Percentiles rank a stretch among this genome's conserved stretches.
These are phyloP conservation scores for Ilyonectria destructans DNA, from an alignment of 2,329 filamentous ascomycete genomes.

Conservation along the genomic window DNA sequence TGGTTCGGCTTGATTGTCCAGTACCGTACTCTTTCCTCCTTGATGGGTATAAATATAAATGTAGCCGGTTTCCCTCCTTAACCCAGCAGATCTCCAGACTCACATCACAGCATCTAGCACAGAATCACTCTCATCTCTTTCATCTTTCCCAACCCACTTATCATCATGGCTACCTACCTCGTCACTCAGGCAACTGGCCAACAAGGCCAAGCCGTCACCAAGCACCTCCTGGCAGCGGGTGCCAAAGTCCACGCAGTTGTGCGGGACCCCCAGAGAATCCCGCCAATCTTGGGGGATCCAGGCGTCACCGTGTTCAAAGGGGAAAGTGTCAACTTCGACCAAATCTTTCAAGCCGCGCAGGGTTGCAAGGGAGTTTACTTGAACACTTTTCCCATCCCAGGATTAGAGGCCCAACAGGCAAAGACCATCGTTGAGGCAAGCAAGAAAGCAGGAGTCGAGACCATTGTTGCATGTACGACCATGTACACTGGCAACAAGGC, in stretches of 20 bases:
- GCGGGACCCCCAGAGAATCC: constrained; percentile 53
- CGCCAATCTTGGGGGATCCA: constrained; percentile 43
- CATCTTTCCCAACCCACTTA: background rate
- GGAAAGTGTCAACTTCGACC: constrained; percentile 53
- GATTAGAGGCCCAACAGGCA: constrained; percentile 51
- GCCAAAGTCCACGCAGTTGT: constrained; percentile 56
- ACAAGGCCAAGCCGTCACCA: constrained; percentile 52
- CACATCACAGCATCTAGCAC: background rate
- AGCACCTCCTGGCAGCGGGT: constrained; percentile 53
- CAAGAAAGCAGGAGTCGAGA: constrained; percentile 52
- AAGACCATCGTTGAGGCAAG: constrained; percentile 52
- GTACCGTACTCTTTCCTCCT: background rate
- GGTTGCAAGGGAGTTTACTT: constrained; percentile 54
- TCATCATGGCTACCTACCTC: constrained; percentile 54
- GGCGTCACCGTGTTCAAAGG: constrained; percentile 56
- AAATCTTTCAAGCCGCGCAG: constrained; percentile 51
- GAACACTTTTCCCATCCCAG: constrained; percentile 47
- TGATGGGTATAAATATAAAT: constrained; percentile 7
- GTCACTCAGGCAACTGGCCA: constrained; percentile 56
- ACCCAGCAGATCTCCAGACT: background rate
- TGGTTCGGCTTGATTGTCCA: background rate
- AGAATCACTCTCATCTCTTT: background rate
- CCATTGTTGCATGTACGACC: constrained; percentile 49
- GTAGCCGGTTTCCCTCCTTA: background rate
- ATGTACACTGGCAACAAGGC: constrained; percentile 36